These are phyloP conservation scores for Solanum tacnaense DNA, from an alignment of 257 asterid genomes.

Conservation along the genomic window DNA sequence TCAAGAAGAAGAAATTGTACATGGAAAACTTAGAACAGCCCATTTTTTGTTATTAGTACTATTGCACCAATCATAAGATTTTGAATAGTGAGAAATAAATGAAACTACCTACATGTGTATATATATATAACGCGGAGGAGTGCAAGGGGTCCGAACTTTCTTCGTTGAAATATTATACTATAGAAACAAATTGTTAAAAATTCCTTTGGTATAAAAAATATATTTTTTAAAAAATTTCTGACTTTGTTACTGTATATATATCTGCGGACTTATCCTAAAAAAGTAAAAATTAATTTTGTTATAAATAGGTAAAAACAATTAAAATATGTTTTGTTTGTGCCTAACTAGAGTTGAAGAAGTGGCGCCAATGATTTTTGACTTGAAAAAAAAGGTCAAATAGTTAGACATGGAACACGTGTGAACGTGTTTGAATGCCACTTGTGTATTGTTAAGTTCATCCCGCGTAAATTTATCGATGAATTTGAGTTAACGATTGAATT, in stretches of 20 bases:
- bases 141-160: background rate
- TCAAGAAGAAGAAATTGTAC: conserved; percentile 20
- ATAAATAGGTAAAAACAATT: background rate
- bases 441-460: background rate
- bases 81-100: background rate
- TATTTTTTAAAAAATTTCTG: background rate
- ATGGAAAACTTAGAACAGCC: conserved; percentile 26
- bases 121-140: background rate
- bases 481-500: background rate
- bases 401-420: conserved; percentile 33
- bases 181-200: too few relatives aligned
- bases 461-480: too few relatives aligned
- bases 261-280: background rate
- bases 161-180: background rate
- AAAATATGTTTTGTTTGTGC: conserved; percentile 15
- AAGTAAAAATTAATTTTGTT: background rate
- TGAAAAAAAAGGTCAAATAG: conserved; percentile 11
- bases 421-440: conserved; percentile 12
- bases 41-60: conserved; percentile 21
- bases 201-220: background rate
- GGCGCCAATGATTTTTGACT: conserved; percentile 63
- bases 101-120: background rate
- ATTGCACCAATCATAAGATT: background rate
- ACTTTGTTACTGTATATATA: background rate
- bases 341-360: conserved; percentile 58